Base-by-base conservation (phyloP, 2,329 filamentous ascomycete species). In the Xylaria digitata region DNA sequence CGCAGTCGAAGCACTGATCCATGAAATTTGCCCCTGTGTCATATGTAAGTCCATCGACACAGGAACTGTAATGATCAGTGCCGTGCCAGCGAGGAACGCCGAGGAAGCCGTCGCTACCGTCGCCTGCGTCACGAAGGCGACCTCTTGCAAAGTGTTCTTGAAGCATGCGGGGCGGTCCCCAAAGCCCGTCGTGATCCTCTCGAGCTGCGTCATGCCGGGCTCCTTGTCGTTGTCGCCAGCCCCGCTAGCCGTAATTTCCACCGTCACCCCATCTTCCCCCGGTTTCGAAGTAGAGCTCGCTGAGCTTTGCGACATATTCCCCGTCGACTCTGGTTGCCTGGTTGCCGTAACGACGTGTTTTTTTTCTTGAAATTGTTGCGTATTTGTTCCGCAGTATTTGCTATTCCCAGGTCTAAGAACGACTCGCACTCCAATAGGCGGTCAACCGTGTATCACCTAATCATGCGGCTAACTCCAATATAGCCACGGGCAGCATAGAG, bases 91-190 rank as follows among this genome's bases (percentile, higher is more conserved):
- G 32, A 89, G 79, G 71, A 92, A 88, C 4, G 85, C 84, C 9
- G 83, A 84, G 73, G 89, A 88, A 3, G 86, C 88, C 50, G 90
- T 89, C 1, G 89, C 88, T 80, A 91, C 87, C 1, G 89, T 92
- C 9, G 88, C 87, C 45, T 88, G 89, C 19, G 89, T 75, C 17
- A 92, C 86, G 72, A 92, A 92, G 2, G 89, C 78, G 43, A 87
- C 82, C 80, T 92, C 89, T 72, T 90, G 86, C 1, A 86, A 62
- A 0, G 87, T 89, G 48, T 82, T 89, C 48, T 78, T 83, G 81
- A 92, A 92, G 78, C 86, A 89, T 72, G 78, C 82, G 34, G 87
- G 87, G 8, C 87, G 81, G 42, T 71, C 70, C 17, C 78, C 79
- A 50, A 78, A 72, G 58, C 71, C 32, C 63, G 72, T 67, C 66